Base-by-base conservation (phyloP, 768 basidiomycete species). In the Naganishia onofrii region DNA sequence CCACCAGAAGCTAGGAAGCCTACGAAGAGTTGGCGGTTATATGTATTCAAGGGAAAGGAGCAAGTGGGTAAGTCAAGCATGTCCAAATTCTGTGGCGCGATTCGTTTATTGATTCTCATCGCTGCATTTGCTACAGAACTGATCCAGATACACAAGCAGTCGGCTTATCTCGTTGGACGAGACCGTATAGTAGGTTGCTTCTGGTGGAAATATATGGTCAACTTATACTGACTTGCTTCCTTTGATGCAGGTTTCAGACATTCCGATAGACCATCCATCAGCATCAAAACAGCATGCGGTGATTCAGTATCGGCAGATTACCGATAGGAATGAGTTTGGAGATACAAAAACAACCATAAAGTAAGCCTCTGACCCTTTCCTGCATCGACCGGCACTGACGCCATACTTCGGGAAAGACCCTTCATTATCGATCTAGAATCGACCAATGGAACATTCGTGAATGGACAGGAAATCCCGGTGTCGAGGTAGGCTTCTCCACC, bases 211-310 rank as follows among this genome's bases (percentile, higher is more conserved):
- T 44, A 26, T 31, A 26, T 66, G 13, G 2, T 42, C 0, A 19
- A 7, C 28, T 36, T 9, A 23, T 36, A 58, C 15, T 23, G 44
- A 17, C 54, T 23, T 15, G 17, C 6, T n/a, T 13, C 0, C 48
- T 66, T n/a, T 38, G 31, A 0, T 8, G 13, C 69, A 84, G 84
- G 82, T 85, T 36, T 83, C 81, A 31, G 85, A 85, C 67, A 92
- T 99, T 72, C 85, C 90, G 19, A 83, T 97, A 51, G 93, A 96
- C 70, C 96, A 99, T 78, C 95, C 95, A 2, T 98, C 95, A 7
- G 93, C 92, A 73, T 98, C 96, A 0, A 99, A 99, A 78, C 96
- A 99, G 78, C 96, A 99, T 77, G 93, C 96, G 19, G 96, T 89
- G 2, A 90, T 99, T 36, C 96, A 99, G 82, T 93, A 90, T 90